Conservation (phyloP, 768 basidiomycete species). For the Leccinum ochraceum region DNA sequence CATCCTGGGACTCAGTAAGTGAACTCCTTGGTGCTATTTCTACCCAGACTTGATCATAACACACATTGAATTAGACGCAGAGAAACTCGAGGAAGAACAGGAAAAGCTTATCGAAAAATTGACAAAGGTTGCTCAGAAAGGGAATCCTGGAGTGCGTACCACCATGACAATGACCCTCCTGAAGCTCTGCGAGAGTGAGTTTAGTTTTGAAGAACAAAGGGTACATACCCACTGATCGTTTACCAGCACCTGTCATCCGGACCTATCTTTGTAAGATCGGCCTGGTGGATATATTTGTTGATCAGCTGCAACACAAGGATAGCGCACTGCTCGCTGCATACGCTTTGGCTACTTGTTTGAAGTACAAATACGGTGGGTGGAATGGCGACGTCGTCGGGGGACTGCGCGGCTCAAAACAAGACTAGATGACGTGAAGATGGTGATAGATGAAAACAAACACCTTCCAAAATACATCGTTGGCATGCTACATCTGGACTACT, state of each 20-base stretch:
- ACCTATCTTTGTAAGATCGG: slow-evolving; percentile 7
- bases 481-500: slow-evolving; percentile 27
- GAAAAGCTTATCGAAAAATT: background rate
- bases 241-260: background rate
- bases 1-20: slow-evolving; percentile 23
- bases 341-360: slow-evolving; percentile 19
- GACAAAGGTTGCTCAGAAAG: background rate
- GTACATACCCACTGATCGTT: background rate
- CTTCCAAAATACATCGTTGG: slow-evolving; percentile 20
- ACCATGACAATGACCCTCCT: slow-evolving; percentile 27
- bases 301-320: slow-evolving; percentile 18
- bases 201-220: background rate
- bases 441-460: slow-evolving; percentile 3
- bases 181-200: slow-evolving; percentile 24
- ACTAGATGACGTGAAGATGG: slow-evolving; percentile 16
- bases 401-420: background rate
- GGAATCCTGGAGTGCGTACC: slow-evolving; percentile 18
- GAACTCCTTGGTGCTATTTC: background rate
- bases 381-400: background rate
- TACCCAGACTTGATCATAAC: background rate
- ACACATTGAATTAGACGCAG: slow-evolving; percentile 5
- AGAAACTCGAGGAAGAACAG: background rate
- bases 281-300: slow-evolving; percentile 15
- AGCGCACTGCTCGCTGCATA: slow-evolving; percentile 25
- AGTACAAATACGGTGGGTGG: slow-evolving; percentile 15